A percentile compares a stretch with the other conserved stretches of the same genome.
phyloP scores from a whole-genome alignment of 2,329 filamentous ascomycete genomes.

The Purpureocillium takamizusanense region DNA sequence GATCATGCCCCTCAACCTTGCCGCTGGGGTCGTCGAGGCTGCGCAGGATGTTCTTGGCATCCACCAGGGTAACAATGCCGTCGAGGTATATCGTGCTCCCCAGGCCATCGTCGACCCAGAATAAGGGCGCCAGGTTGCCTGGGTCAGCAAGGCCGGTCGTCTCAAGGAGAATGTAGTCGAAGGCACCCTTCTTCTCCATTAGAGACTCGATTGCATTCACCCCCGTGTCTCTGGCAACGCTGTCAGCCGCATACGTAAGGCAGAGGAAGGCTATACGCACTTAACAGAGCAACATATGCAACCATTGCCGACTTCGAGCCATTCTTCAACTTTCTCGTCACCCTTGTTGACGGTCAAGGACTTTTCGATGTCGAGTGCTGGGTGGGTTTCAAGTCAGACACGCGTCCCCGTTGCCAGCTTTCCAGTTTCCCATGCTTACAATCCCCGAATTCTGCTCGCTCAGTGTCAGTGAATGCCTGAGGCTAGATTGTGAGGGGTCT shows the following conservation, averaged over 20 bases:
- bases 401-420: slow-evolving; percentile 1
- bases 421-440: slow-evolving; percentile 42
- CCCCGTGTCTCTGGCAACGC: slow-evolving; percentile 61
- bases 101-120: slow-evolving; percentile 95
- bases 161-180: slow-evolving; percentile 96
- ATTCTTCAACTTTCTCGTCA: slow-evolving; percentile 78
- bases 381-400: slow-evolving; percentile 3
- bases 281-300: slow-evolving; percentile 98
- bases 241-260: not conserved
- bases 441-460: slow-evolving; percentile 62
- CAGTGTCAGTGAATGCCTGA: not conserved
- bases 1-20: slow-evolving; percentile 41
- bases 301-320: slow-evolving; percentile 92
- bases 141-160: slow-evolving; percentile 94
- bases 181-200: slow-evolving; percentile 87
- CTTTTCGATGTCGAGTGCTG: slow-evolving; percentile 90
- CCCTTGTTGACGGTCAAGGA: slow-evolving; percentile 84
- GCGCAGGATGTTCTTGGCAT: slow-evolving; percentile 83
- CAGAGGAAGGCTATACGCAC: slow-evolving; percentile 30
- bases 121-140: slow-evolving; percentile 88
- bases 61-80: slow-evolving; percentile 90
- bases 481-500: no score
- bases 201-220: slow-evolving; percentile 92
- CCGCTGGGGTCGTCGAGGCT: slow-evolving; percentile 66
- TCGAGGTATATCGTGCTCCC: slow-evolving; percentile 95